Evolutionary conservation across 768 basidiomycete genomes (phyloP), one percentile per base, ranked within the genome.

Genomic region (Collybia sp.): DNA sequence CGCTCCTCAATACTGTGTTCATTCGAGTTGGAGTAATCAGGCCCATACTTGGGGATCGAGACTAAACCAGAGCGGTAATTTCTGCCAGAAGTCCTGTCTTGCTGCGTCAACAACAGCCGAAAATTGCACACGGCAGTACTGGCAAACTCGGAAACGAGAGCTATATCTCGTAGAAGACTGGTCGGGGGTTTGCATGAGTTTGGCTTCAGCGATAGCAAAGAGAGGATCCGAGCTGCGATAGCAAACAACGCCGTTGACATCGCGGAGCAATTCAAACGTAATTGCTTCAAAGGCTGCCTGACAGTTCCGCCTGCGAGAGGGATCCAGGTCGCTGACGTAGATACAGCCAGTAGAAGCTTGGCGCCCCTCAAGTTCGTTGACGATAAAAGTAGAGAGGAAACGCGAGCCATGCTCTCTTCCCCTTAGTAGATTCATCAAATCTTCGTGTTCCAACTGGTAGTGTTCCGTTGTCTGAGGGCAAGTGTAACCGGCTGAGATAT

Each of bases 381-480:
- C 81, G 55, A 89, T 77, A 59, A 89, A 89, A 8, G 82, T 83
- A 10, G 86, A 87, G 44, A 89, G 76, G 63, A 79, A 88, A 36
- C 85, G 80, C 9, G 83, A 80, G 10, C 78, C 75, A 43, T 83
- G 77, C 64, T 89, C 86, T 44, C 85, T 81, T 8, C 87, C 87
- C 47, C 75, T 79, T 8, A 88, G 70, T 34, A 83, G 71, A 38
- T 59, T 70, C 51, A 83, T 66, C 13, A 89, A 71, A 56, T 88
- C 84, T 35, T 60, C 59, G 46, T 73, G 68, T 12, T 76, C 70
- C 38, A 78, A 74, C 34, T 61, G 55, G 54, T 80, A 72, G 9
- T 45, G 59, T 12, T 47, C 59, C 44, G 54, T 63, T 34, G 64
- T 64, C 42, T 61, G 47, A 15, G 65, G 54, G 51, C 62, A 71